Evolutionary conservation across 2,329 filamentous ascomycete species (phyloP), one percentile per base, ranked within the genome.

Genomic region (Botryosphaeria dothidea): DNA sequence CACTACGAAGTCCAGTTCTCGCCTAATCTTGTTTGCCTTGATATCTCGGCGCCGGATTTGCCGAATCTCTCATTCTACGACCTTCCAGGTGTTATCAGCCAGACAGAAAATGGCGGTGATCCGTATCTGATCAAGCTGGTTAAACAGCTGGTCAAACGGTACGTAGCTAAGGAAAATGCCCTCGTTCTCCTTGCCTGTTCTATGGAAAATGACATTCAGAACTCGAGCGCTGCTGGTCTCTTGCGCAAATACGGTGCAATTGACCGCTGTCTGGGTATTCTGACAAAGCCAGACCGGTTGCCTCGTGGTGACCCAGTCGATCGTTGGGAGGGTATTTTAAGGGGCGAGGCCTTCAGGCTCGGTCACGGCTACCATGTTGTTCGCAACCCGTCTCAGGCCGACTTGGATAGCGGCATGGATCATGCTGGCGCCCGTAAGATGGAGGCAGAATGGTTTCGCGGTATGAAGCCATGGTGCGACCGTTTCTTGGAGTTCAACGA

Each of bases 41-140:
- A 65, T 61, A 92, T 97, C 27, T 87, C 87, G 0, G 90, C 89
- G 0, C 90, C 90, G 0, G 83, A 82, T 0, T 83, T 94, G 0
- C 89, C 92, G 0, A 88, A 92, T 5, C 74, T 97, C 0, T 92
- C 90, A 0, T 96, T 97, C 70, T 94, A 92, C 67, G 93, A 97
- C 67, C 82, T 97, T 0, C 93, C 93, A 0, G 93, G 93, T 0
- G 87, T 96, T 0, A 94, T 96, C 67, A 87, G 88, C 21, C 89
- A 89, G 7, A 84, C 89, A 0, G 86, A 87, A 1, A 82, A 87
- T 7, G 67, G 48, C 0, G 67, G 66, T 0, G 65, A 67, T 0
- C 49, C 67, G 1, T 70, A 91, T 65, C 80, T 94, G 0, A 89
- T 93, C 13, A 81, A 84, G 0, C 86, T 95, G 0, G 90, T 96